Evolutionary conservation across 2,329 filamentous ascomycete genomes (phyloP).

Genomic region (Aureobasidium sp.): DNA sequence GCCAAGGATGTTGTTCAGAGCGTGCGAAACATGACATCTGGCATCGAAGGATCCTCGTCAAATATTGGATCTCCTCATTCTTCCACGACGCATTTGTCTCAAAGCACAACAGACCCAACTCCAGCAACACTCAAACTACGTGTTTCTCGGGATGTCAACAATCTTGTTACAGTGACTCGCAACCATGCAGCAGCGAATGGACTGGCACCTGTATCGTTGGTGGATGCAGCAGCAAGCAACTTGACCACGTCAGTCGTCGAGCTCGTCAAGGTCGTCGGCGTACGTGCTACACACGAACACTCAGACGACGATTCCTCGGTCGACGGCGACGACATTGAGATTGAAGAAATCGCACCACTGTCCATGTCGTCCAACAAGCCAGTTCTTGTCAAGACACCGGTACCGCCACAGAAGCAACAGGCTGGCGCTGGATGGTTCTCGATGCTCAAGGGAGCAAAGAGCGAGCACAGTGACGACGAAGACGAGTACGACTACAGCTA

Average conservation of each 20-base stretch:
- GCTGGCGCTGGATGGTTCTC: constrained; percentile 17
- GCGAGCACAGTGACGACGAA: constrained; percentile 16
- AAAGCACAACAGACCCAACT: constrained; percentile 27
- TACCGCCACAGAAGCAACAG: constrained; percentile 17
- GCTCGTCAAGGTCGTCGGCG: constrained; percentile 74
- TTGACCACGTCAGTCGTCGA: constrained; percentile 81
- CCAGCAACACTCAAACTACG: constrained; percentile 58
- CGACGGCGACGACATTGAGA: constrained; percentile 39
- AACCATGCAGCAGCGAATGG: constrained; percentile 79
- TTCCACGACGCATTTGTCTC: constrained; percentile 19
- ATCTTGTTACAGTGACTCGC: constrained; percentile 88
- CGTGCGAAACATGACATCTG: constrained; percentile 77
- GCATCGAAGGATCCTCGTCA: constrained; percentile 52
- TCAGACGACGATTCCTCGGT: neutral
- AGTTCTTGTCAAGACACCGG: neutral
- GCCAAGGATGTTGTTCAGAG: constrained; percentile 81
- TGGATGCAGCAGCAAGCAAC: constrained; percentile 90
- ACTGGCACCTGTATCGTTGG: constrained; percentile 81
- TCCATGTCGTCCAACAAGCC: constrained; percentile 13
- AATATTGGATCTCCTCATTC: constrained; percentile 28
- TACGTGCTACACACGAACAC: constrained; percentile 56
- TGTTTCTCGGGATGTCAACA: constrained; percentile 90
- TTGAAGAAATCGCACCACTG: constrained; percentile 11
- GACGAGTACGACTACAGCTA: constrained; percentile 18
- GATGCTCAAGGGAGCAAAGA: constrained; percentile 18